Evolutionary conservation across 2,329 filamentous ascomycete species (phyloP).

Genomic region (Pseudogymnoascus sp.): DNA sequence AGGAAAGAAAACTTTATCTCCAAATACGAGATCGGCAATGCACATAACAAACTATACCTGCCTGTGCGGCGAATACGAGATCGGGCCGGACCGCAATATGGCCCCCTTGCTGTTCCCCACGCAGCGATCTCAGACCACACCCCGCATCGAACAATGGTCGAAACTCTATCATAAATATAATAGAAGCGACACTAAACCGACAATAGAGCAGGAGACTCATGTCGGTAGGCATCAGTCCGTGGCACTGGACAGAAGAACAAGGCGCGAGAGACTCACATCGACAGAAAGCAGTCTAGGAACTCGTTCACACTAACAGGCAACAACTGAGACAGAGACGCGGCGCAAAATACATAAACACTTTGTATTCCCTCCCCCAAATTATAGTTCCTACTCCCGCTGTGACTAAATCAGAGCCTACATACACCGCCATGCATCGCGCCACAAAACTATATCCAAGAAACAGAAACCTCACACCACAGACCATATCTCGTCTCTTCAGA

Average conservation of each 20-base stretch:
- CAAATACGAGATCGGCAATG: neutral
- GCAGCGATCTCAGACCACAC: neutral
- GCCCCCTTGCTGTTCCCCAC: neutral
- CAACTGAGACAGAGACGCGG: neutral
- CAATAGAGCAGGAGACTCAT: neutral
- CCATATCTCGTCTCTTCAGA: neutral
- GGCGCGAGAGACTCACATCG: neutral
- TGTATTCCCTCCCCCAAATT: neutral
- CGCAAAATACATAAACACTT: neutral
- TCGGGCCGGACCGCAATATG: neutral
- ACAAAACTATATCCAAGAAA: slow-evolving; percentile 2
- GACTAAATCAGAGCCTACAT: slow-evolving; percentile 3
- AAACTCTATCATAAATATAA: neutral
- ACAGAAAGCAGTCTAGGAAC: neutral
- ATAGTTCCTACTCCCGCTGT: neutral
- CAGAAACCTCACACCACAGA: neutral
- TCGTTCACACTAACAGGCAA: neutral
- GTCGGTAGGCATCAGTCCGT: neutral
- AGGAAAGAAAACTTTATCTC: neutral
- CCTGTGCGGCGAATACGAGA: neutral
- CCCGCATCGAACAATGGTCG: neutral
- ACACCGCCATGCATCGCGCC: neutral
- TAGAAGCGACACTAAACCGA: too few species aligned
- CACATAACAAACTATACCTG: neutral
- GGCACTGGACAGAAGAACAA: neutral